phyloP scores from a whole-genome alignment of 805 yeast species.

The Ogataea ramenticola region DNA sequence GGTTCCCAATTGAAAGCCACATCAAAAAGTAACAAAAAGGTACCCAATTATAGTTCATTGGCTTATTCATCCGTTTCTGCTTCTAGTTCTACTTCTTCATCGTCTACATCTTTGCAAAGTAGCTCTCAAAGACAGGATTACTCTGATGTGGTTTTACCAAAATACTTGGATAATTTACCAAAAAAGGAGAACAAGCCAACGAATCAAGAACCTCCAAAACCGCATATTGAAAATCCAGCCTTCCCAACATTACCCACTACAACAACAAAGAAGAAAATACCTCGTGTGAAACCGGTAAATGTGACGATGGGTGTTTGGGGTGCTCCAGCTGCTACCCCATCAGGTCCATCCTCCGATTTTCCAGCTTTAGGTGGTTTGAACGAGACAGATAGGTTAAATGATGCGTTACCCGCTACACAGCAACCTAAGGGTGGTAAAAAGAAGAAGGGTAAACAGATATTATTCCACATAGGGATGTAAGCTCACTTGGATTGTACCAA shows the following conservation, averaged over 20 bases:
- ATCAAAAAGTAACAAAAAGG: not conserved
- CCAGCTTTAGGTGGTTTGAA: constrained; percentile 5
- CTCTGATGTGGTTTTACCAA: not conserved
- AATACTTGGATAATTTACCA: not conserved
- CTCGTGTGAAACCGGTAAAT: constrained; percentile 50
- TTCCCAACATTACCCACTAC: constrained; percentile 31
- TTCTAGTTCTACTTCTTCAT: not conserved
- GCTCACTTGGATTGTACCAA: too few relatives aligned
- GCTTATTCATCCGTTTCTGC: not conserved
- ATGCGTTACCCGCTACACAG: not conserved
- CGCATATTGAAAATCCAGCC: not conserved
- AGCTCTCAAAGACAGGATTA: not conserved
- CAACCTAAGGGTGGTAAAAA: constrained; percentile 29
- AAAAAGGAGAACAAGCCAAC: not conserved
- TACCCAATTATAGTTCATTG: not conserved
- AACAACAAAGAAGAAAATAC: constrained; percentile 38
- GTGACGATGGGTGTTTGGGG: constrained; percentile 28
- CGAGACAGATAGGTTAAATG: too few relatives aligned
- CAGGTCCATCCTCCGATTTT: constrained; percentile 13
- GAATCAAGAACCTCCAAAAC: not conserved
- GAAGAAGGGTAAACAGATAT: constrained; percentile 45
- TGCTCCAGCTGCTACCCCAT: constrained; percentile 1
- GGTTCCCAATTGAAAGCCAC: constrained; percentile 1
- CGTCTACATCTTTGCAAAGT: not conserved
- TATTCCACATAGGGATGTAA: constrained; percentile 40